phyloP scores from a whole-genome alignment of 1,139 yeast species.

The Taphrina pruni region DNA sequence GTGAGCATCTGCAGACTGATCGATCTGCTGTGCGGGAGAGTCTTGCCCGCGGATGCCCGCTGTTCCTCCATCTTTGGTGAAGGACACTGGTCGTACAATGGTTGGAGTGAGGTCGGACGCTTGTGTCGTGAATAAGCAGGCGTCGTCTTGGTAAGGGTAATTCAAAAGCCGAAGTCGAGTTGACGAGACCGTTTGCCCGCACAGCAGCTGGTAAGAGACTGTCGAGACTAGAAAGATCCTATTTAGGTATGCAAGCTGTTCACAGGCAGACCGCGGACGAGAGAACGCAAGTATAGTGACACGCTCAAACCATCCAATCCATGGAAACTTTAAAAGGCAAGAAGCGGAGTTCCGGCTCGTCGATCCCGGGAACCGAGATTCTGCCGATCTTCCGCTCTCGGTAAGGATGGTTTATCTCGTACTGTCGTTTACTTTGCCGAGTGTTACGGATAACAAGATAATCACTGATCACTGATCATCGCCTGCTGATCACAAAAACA shows the following conservation, averaged over 20 bases:
- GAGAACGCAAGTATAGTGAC: background rate
- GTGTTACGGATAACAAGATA: background rate
- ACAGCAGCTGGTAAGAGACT: no score
- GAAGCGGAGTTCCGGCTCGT: background rate
- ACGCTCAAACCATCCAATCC: background rate
- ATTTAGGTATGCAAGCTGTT: no score
- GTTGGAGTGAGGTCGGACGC: slow-evolving; percentile 9
- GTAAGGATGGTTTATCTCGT: background rate
- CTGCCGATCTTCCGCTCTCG: no score
- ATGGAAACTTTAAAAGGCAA: slow-evolving; percentile 1
- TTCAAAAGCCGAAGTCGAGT: no score
- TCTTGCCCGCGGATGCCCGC: slow-evolving; percentile 19
- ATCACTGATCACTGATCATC: background rate
- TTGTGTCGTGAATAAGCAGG: background rate
- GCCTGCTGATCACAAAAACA: background rate
- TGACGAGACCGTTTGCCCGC: no score
- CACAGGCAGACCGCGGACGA: no score
- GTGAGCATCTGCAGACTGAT: slow-evolving; percentile 39
- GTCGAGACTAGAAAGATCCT: no score
- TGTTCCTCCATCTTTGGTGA: slow-evolving; percentile 15
- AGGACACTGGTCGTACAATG: slow-evolving; percentile 5
- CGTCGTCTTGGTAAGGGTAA: background rate
- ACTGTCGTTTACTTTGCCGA: background rate
- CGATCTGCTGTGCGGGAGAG: slow-evolving; percentile 25
- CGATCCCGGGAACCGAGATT: background rate